Evolutionary conservation across 176 grass and related monocot species (phyloP).

Genomic region (Tillandsia leiboldiana): DNA sequence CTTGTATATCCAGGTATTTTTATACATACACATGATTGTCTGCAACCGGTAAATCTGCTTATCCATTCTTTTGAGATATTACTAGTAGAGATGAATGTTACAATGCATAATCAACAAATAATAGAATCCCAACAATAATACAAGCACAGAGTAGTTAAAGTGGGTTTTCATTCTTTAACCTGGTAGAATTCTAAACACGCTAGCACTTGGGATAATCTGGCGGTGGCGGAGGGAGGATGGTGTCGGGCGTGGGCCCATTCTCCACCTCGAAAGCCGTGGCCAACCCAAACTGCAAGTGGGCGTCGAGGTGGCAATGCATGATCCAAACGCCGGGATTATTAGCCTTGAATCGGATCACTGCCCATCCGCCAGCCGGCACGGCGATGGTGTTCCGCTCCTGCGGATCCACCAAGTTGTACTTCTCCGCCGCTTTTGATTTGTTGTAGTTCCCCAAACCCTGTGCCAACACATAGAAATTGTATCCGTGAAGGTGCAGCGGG

Average conservation of each 20-base stretch:
- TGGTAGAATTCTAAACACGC: not conserved
- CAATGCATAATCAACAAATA: no score
- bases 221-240: conserved; percentile 43
- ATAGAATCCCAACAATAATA: no score
- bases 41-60: no score
- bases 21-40: no score
- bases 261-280: conserved; percentile 49
- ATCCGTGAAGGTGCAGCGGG: conserved; percentile 47
- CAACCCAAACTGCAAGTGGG: conserved; percentile 44
- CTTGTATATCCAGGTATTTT: no score
- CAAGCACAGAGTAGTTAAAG: no score
- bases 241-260: conserved; percentile 41
- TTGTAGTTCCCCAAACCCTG: conserved; percentile 45
- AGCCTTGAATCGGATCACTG: conserved; percentile 48
- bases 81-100: no score
- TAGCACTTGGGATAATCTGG: conserved; percentile 35
- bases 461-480: conserved; percentile 42
- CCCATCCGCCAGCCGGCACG: conserved; percentile 48
- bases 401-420: conserved; percentile 45
- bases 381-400: conserved; percentile 69
- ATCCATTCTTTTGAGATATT: no score
- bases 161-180: no score
- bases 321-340: conserved; percentile 54
- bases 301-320: conserved; percentile 57
- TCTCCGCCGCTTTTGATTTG: not conserved